Conservation (phyloP, 192 early-diverging fungal genomes). For the Phycomyces nitens region DNA sequence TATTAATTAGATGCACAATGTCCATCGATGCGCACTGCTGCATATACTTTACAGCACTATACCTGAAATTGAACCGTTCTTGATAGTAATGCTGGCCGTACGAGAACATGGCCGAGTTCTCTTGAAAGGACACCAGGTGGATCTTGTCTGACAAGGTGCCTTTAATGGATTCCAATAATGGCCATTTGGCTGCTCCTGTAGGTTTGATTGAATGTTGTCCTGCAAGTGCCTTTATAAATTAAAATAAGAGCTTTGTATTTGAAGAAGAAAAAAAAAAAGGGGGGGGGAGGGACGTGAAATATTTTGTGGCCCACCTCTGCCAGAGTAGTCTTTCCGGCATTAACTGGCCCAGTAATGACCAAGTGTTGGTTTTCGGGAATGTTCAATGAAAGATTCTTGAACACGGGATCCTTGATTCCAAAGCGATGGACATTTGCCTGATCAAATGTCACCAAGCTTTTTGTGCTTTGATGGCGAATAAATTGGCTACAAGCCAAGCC, state of each 20-base stretch:
- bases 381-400: conserved; percentile 32
- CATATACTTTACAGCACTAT: too few relatives aligned
- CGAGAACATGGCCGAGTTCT: conserved; percentile 25
- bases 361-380: conserved; percentile 21
- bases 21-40: neutral
- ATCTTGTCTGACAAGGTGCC: conserved; percentile 29
- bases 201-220: conserved; percentile 33
- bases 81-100: conserved; percentile 44
- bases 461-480: neutral
- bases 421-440: conserved; percentile 28
- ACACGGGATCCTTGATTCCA: conserved; percentile 24
- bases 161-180: conserved; percentile 19
- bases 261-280: neutral
- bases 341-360: conserved; percentile 37
- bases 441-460: conserved; percentile 23
- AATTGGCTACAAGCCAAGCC: too few relatives aligned
- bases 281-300: too few relatives aligned
- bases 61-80: conserved; percentile 48
- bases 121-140: conserved; percentile 29
- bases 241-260: conserved; percentile 1
- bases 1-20: neutral
- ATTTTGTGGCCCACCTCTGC: conserved; percentile 31
- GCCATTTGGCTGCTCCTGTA: conserved; percentile 18
- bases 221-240: conserved; percentile 21
- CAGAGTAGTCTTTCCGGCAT: conserved; percentile 47